Conservation (phyloP, 495 filamentous ascomycete genomes). For the Pyrenula massariospora region DNA sequence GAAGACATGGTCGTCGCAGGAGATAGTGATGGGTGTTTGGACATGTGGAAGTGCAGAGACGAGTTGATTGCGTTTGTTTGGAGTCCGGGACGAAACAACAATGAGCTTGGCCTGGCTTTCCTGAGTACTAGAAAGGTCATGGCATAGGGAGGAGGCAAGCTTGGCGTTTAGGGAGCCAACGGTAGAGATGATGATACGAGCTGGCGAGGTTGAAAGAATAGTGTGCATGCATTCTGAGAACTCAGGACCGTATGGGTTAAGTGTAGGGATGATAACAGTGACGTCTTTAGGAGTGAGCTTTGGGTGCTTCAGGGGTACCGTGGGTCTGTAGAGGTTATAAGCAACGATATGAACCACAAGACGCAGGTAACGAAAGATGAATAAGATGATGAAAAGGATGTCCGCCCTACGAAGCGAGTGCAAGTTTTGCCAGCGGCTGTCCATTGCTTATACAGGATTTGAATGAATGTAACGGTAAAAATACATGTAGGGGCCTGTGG, state of each 20-base stretch:
- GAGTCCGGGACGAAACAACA: constrained; percentile 19
- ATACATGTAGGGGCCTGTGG: too few relatives aligned
- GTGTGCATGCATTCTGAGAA: constrained; percentile 21
- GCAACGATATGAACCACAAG: constrained; percentile 30
- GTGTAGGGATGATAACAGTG: constrained; percentile 43
- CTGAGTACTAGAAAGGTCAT: constrained; percentile 2
- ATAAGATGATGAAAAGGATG: constrained; percentile 1
- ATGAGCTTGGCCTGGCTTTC: constrained; percentile 10
- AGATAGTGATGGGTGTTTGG: constrained; percentile 30
- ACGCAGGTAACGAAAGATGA: constrained; percentile 29
- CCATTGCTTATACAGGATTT: too few relatives aligned
- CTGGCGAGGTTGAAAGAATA: constrained; percentile 17
- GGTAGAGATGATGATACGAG: constrained; percentile 24
- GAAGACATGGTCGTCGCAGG: constrained; percentile 44
- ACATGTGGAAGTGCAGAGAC: constrained; percentile 27
- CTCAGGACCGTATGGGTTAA: constrained; percentile 20
- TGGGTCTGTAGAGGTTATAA: constrained; percentile 27
- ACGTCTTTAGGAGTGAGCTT: constrained; percentile 30
- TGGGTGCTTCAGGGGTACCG: constrained; percentile 20
- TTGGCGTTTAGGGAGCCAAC: constrained; percentile 9
- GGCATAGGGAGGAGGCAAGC: background rate
- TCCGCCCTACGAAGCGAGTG: too few relatives aligned
- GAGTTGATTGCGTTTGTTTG: constrained; percentile 38
- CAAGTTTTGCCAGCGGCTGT: too few relatives aligned
- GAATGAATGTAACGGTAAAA: too few relatives aligned